Evolutionary conservation across 1,284 basidiomycete species (phyloP).

Genomic region (Ustilago esculenta): DNA sequence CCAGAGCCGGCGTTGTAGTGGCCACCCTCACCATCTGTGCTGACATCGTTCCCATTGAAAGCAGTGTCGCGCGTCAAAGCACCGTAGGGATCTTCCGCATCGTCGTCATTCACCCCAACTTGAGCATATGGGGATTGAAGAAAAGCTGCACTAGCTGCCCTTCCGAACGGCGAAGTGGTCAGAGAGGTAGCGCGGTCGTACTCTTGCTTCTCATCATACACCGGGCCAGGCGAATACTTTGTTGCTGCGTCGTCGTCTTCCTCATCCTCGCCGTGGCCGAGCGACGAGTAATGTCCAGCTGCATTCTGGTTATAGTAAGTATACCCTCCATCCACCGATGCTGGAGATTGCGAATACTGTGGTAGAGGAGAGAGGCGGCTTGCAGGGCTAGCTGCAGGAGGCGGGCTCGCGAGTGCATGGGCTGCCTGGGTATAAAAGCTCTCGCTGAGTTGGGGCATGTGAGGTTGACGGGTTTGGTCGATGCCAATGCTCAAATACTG

Average conservation of each 20-base stretch:
- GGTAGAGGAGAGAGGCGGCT: conserved; percentile 14
- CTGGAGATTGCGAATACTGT: conserved; percentile 14
- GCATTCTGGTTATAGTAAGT: conserved; percentile 32
- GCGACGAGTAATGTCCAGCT: conserved; percentile 29
- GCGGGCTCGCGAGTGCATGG: conserved; percentile 37
- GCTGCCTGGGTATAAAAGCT: conserved; percentile 62
- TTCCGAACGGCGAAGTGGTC: conserved; percentile 15
- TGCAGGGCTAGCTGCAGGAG: conserved; percentile 5
- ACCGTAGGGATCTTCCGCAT: conserved; percentile 17
- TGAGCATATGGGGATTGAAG: conserved; percentile 38
- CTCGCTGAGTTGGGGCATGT: conserved; percentile 48
- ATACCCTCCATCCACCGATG: conserved; percentile 17
- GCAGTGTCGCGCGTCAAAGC: conserved; percentile 28
- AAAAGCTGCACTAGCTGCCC: conserved; percentile 16
- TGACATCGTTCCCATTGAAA: conserved; percentile 12
- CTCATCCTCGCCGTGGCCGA: conserved; percentile 28
- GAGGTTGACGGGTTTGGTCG: conserved; percentile 24
- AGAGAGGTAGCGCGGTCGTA: conserved; percentile 1
- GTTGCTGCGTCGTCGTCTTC: conserved; percentile 35
- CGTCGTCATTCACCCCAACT: conserved; percentile 14
- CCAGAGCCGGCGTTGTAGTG: conserved; percentile 8
- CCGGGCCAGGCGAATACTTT: conserved; percentile 33
- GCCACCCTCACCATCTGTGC: neutral
- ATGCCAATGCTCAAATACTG: conserved; percentile 30
- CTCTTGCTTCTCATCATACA: conserved; percentile 45